Evolutionary conservation across 495 filamentous ascomycete species (phyloP), one percentile per base, ranked within the genome.

Genomic region (Daldinia childiae): DNA sequence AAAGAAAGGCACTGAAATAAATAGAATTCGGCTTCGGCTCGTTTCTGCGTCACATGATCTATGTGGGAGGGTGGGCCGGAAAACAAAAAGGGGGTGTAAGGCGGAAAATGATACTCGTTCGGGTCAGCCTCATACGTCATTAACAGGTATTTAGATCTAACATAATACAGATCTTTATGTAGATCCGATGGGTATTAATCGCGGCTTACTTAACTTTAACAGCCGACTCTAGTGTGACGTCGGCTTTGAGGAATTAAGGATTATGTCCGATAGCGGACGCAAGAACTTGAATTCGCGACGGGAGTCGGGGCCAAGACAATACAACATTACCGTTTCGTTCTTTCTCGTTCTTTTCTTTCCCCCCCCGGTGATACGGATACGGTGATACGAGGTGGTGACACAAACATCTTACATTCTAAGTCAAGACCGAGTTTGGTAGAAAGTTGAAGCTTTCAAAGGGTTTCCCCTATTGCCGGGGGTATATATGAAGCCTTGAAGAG

Each of bases 221-320:
- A 48, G 19, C 19, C 17, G 43, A 48, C 43, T 48, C 43, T 48
- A 3, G 43, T 48, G 43, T 48, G 43, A 48, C 43, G 43, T 36
- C 43, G 43, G 43, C 7, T 24, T 48, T 48, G 43, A 41, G 39
- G 43, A 48, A 48, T 24, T 48, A 48, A 48, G 51, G 27, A 29
- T 54, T 54, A 54, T 54, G 51, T 54, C 51, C 51, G 51, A 54
- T 54, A 11, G 26, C 51, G 24, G 24, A 54, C 51, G 29, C 27
- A 30, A 29, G 21, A 27, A 27, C n/a, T 54, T 27, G 21, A 27
- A 27, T 8, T 54, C 51, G 51, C 51, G 51, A 54, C 9, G 26
- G 51, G 26, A 30, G 26, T 4, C 51, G 51, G 26, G 51, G 26
- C 24, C 15, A 54, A 24, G 48, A 54, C n/a, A 3, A 3, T 3